Evolutionary conservation across 2,329 filamentous ascomycete genomes (phyloP), one percentile per base, ranked within the genome.

Genomic region (Cladosporium cucumerinum): DNA sequence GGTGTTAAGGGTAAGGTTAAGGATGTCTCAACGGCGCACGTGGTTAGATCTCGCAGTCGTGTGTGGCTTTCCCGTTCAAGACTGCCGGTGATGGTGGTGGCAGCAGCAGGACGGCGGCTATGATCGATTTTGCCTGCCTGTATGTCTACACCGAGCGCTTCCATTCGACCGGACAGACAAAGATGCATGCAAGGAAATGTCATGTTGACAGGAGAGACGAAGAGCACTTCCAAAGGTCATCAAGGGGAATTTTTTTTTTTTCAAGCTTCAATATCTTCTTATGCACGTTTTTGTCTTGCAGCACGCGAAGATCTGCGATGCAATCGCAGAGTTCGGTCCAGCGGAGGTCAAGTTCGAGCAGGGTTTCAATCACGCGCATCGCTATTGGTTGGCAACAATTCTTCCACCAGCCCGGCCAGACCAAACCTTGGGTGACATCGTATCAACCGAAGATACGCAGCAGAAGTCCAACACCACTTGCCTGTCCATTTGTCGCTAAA

Each of bases 401-500:
- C 51, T 54, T 54, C 51, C 51, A 54, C 51, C 51, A 54, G 51
- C 16, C 51, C 51, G 51, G 51, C 26, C 25, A 32, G 51, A 23
- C n/a, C n/a, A n/a, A n/a, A n/a, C 18, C 16, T 5, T n/a, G n/a
- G 51, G 51, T 30, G 51, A 54, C 51, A 54, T 54, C 26, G 51
- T 54, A 34, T 26, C 28, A 21, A 54, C 10, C 26, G 51, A 54
- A 54, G 51, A 32, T 21, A 25, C 43, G 30, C 30, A 21, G 5
- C 18, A 21, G 28, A 49, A 34, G 28, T 30, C 36, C 34, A 43
- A 10, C 39, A 21, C 8, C 43, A 51, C 32, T n/a, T 54, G 51
- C 51, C 30, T 12, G n/a, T 46, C 5, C 39, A 46, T 30, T 54
- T 21, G 51, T 28, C 51, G 28, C 54, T 26, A 26, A 26, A 21